A percentile compares a stretch with the other conserved stretches of the same genome.
Conservation (phyloP, 805 yeast species). For the Wickerhamiella australiensis region DNA sequence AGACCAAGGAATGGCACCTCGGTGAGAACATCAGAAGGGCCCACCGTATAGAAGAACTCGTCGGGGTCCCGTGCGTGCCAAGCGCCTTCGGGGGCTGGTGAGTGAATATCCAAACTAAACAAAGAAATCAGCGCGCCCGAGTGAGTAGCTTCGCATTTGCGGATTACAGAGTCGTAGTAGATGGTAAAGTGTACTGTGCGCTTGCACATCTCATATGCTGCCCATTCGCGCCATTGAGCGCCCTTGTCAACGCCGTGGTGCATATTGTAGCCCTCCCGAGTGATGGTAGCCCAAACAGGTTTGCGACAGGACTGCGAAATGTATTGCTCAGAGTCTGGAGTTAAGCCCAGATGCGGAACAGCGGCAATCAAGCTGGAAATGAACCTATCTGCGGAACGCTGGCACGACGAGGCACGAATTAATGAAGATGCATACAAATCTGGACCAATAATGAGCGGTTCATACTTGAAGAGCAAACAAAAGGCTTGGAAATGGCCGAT, state of each 20-base stretch:
- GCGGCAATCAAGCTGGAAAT: conserved; percentile 19
- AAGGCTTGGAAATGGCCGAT: conserved; percentile 26
- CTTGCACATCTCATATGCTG: conserved; percentile 35
- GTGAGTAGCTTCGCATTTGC: background rate
- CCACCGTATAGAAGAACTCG: conserved; percentile 24
- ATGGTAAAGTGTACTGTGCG: conserved; percentile 23
- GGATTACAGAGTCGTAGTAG: conserved; percentile 22
- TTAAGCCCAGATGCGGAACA: conserved; percentile 17
- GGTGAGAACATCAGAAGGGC: conserved; percentile 19
- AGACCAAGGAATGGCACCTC: conserved; percentile 25
- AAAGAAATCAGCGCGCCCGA: conserved; percentile 18
- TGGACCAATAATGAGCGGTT: conserved; percentile 21
- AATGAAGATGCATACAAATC: conserved; percentile 13
- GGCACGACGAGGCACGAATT: conserved; percentile 16
- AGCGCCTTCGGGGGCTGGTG: conserved; percentile 24
- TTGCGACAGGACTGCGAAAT: conserved; percentile 9
- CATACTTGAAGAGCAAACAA: conserved; percentile 23
- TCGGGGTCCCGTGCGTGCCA: conserved; percentile 23
- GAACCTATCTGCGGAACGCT: conserved; percentile 21
- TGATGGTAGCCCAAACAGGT: conserved; percentile 23
- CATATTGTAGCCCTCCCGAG: conserved; percentile 22
- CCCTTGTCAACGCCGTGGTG: conserved; percentile 23
- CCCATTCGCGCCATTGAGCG: conserved; percentile 38
- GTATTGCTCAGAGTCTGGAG: background rate
- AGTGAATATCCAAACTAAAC: conserved; percentile 25